Base-by-base conservation (phyloP, 2,329 filamentous ascomycete species). In the Ophidiomyces ophidiicola region DNA sequence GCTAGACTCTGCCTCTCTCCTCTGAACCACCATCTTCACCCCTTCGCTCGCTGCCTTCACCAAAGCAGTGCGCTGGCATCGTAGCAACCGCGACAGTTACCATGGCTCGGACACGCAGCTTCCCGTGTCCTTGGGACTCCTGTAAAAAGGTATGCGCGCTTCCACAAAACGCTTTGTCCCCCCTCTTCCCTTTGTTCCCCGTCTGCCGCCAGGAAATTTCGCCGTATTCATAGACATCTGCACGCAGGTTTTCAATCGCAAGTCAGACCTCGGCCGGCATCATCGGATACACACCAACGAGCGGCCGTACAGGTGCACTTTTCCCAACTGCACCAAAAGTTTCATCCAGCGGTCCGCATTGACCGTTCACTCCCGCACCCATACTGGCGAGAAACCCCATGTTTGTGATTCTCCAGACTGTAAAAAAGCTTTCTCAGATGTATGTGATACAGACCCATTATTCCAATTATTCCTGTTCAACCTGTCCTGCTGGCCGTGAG, bases 281-380 rank as follows among this genome's bases (percentile, higher is more conserved):
- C 63, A 61, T 48, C 60, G 63, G 41, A 67, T 66, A 50, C 63
- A 67, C 41, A 67, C 63, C 47, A 66, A 66, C 47, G 63, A 66
- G 46, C 60, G 63, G 33, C 63, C 63, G n/a, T 66, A 67, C 44
- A 58, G 60, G 35, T 67, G 63, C 50, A 63, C 54, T 1, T 57
- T 63, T 34, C 54, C 58, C 36, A 59, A 61, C 42, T 67, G 63
- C 53, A 61, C 60, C 41, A 67, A 67, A 50, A 66, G 61, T 48
- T 67, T 67, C 45, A 67, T 67, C 44, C 63, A 67, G 47, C 61
- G 63, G 41, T 66, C 63, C 46, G 63, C 63, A 17, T 49, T 67
- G 49, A 67, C 63, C n/a, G 59, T 67, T 32, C 60, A 66, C 49
- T 58, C 60, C 24, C 55, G 62, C 31, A 63, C 62, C 21, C 59